phyloP scores from a whole-genome alignment of 129 eudicot species.

The Helianthus annuus region DNA sequence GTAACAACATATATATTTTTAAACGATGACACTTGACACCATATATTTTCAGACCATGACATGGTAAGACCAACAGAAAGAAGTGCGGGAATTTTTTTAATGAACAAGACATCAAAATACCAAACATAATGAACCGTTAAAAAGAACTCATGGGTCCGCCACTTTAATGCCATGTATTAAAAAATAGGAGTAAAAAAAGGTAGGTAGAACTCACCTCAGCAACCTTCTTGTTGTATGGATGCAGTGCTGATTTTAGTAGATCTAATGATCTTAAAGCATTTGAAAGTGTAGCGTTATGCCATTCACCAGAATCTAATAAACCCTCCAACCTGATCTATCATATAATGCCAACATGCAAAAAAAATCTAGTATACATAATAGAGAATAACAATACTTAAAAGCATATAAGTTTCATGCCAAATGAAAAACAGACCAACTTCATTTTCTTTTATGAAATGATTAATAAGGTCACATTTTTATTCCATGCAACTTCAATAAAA shows the following conservation, averaged over 20 bases:
- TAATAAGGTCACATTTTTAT: background rate
- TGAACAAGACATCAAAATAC: too few species aligned
- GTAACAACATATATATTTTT: background rate
- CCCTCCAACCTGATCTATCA: slow-evolving; percentile 52
- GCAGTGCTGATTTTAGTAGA: slow-evolving; percentile 51
- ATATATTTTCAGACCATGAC: background rate
- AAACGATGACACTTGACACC: background rate
- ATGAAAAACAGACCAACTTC: background rate
- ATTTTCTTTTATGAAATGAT: background rate
- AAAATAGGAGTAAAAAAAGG: background rate
- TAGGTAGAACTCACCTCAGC: slow-evolving; percentile 63
- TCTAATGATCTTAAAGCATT: slow-evolving; percentile 47
- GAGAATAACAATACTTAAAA: background rate
- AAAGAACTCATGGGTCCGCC: background rate
- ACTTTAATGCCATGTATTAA: background rate
- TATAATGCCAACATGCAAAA: background rate
- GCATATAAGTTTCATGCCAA: background rate
- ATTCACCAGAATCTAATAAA: slow-evolving; percentile 42
- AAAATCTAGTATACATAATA: background rate
- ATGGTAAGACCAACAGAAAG: background rate
- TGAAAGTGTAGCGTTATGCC: slow-evolving; percentile 38
- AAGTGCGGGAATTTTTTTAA: background rate
- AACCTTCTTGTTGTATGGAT: slow-evolving; percentile 78
- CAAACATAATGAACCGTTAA: background rate
- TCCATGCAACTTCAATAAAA: background rate